Base-by-base conservation (phyloP, 2,329 filamentous ascomycete species). In the Ophiobolus disseminans region DNA sequence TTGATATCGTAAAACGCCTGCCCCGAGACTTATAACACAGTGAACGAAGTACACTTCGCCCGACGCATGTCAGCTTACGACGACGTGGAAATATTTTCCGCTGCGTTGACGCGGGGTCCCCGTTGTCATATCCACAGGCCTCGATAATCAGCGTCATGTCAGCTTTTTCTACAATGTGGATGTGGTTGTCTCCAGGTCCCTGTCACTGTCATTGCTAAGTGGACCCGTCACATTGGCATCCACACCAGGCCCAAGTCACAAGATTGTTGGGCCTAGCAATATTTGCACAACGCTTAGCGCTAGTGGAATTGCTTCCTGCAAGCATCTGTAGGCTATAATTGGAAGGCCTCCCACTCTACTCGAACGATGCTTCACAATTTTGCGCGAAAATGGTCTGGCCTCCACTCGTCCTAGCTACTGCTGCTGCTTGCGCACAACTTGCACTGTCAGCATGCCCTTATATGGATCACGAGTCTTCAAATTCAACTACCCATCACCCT, bases 401-500 rank as follows among this genome's bases (percentile, higher is more conserved):
- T n/a, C n/a, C n/a, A 31, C 43, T 47, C 21, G 39, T 63, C 38
- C 46, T 72, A 34, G 58, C 59, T 43, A 62, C 62, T 20, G 37
- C 69, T 20, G 60, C 66, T 57, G 61, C 58, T 39, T 61, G 50
- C 32, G 45, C 48, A 34, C 57, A 57, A 20, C 30, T 66, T 47
- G 55, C 57, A 22, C 40, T 63, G 30, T 64, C 65, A 43, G 56
- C 51, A 53, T 74, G 72, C 42, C 72, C 72, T n/a, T 70, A 63
- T 42, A 74, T 74, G 72, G 61, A 64, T 21, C 55, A 49, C 20
- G 62, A 70, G 35, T 54, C 63, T 52, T 58, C 54, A 32, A 62
- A 66, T 36, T 47, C 66, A 30, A 65, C 68, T 22, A 60, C 60
- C 7, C 50, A 59, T 35, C 69, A 72, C 42, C 62, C 64, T 47